Percentiles rank a stretch among this genome's conserved stretches.
phyloP scores from a whole-genome alignment of 164 flowering plant species.

The Umbilicus rupestris region DNA sequence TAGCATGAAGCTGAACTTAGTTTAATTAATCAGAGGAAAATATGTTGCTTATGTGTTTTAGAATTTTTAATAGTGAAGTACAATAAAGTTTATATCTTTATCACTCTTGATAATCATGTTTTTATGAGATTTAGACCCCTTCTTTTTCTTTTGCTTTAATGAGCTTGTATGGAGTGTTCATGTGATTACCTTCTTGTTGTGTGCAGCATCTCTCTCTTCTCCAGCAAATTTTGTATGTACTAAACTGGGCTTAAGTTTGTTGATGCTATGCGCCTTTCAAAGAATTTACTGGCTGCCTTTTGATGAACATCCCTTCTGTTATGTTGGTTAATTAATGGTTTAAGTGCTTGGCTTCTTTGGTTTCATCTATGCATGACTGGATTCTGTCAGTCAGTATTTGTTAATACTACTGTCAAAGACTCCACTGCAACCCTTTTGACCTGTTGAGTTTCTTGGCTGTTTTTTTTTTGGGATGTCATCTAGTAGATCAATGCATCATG shows the following conservation, averaged over 20 bases:
- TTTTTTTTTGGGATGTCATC: background rate
- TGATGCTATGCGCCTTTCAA: background rate
- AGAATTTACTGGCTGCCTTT: background rate
- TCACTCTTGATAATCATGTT: background rate
- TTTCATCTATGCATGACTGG: background rate
- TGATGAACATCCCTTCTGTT: background rate
- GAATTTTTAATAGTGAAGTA: no score
- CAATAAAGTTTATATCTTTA: background rate
- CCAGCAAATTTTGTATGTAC: background rate
- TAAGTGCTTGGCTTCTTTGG: no score
- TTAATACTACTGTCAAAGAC: background rate
- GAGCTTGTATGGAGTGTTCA: background rate
- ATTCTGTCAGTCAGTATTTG: background rate
- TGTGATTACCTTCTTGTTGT: background rate
- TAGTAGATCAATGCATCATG: background rate
- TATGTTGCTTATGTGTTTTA: background rate
- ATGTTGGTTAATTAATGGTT: no score
- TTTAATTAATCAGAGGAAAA: no score
- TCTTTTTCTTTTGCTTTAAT: background rate
- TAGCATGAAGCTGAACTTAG: no score
- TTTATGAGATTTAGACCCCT: background rate
- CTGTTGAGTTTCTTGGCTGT: background rate
- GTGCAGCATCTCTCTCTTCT: background rate
- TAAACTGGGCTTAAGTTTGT: background rate
- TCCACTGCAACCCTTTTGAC: background rate